Conservation (phyloP, 805 yeast species). For the Barnettozyma vustinii region DNA sequence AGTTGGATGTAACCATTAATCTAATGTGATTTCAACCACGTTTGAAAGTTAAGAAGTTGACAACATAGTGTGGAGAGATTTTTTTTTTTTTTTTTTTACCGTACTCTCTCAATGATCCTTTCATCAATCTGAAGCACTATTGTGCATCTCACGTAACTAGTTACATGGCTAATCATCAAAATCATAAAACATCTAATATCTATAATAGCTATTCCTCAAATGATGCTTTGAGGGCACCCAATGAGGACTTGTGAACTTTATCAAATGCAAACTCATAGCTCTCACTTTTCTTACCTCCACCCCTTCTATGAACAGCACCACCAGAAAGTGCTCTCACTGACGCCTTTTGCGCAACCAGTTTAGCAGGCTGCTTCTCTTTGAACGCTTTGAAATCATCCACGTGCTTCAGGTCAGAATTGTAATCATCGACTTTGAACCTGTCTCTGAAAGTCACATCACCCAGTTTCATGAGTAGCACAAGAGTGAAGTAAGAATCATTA, state of each 20-base stretch:
- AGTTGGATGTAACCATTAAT: too few relatives aligned
- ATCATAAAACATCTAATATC: not conserved
- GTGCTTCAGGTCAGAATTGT: not conserved
- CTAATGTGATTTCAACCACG: too few relatives aligned
- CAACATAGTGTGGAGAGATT: too few relatives aligned
- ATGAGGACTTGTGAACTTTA: not conserved
- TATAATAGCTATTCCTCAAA: not conserved
- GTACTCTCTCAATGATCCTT: too few relatives aligned
- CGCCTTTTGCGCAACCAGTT: not conserved
- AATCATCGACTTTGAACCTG: not conserved
- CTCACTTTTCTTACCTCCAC: not conserved
- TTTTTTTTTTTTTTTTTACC: too few relatives aligned
- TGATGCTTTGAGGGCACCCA: not conserved
- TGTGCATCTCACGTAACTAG: too few relatives aligned
- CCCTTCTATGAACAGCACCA: not conserved
- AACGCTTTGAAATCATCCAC: not conserved
- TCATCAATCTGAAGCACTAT: too few relatives aligned
- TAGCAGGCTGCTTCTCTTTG: not conserved
- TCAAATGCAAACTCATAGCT: slow-evolving; percentile 1
- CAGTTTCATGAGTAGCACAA: slow-evolving; percentile 39
- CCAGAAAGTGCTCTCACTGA: not conserved
- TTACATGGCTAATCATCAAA: not conserved
- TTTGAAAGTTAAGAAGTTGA: too few relatives aligned
- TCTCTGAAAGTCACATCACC: slow-evolving; percentile 31
- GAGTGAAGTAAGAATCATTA: slow-evolving; percentile 58